phyloP scores from a whole-genome alignment of 2,329 filamentous ascomycete species.

The Salinomyces thailandicus region DNA sequence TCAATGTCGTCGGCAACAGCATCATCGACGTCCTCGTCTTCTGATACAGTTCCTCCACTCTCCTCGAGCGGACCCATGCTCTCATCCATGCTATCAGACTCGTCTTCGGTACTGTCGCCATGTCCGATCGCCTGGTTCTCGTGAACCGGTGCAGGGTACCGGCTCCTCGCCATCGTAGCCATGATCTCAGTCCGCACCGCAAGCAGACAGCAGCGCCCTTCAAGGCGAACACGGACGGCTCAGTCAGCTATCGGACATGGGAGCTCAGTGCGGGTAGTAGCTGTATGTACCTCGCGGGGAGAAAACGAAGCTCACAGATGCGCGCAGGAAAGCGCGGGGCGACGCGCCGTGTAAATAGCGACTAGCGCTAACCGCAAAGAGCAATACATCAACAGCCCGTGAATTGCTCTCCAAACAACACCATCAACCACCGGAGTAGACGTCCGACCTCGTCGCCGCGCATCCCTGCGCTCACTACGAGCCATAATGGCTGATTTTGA shows the following conservation, averaged over 20 bases:
- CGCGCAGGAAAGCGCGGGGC: constrained; percentile 2
- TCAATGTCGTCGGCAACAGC: constrained; percentile 76
- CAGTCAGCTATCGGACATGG: neutral
- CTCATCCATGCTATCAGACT: constrained; percentile 35
- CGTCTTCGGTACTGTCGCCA: constrained; percentile 24
- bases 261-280: too few relatives aligned
- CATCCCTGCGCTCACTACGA: constrained; percentile 10
- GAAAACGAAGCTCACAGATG: neutral
- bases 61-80: constrained; percentile 40
- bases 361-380: neutral
- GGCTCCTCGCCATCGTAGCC: constrained; percentile 12
- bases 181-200: constrained; percentile 6
- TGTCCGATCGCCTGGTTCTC: constrained; percentile 10
- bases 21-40: constrained; percentile 57
- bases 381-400: neutral
- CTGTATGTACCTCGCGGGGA: constrained; percentile 8
- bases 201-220: neutral
- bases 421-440: too few relatives aligned
- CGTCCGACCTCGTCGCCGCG: neutral
- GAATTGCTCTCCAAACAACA: too few relatives aligned
- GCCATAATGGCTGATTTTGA: constrained; percentile 71
- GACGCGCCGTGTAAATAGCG: constrained; percentile 2
- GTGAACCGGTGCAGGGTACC: constrained; percentile 15
- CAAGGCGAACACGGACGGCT: neutral
- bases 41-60: constrained; percentile 40